These are phyloP conservation scores for Podospora pseudoanserina DNA, from an alignment of 495 filamentous ascomycete species.

Conservation along the genomic window DNA sequence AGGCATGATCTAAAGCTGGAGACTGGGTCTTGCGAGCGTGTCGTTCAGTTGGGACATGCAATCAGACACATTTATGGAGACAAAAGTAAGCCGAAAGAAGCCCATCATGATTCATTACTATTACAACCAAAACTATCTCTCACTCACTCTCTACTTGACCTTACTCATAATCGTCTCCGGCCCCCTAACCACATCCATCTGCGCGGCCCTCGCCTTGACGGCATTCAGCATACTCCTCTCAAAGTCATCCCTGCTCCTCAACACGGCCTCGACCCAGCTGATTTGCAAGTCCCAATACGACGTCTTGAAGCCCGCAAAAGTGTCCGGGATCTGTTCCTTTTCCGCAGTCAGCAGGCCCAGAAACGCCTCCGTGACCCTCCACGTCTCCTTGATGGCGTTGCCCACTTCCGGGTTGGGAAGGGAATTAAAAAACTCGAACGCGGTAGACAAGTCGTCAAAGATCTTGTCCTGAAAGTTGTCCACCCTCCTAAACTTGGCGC, in stretches of 20 bases:
- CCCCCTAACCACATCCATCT: constrained; percentile 72
- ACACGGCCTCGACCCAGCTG: constrained; percentile 91
- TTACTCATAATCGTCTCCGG: constrained; percentile 87
- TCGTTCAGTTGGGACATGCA: no score
- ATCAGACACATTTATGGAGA: no score
- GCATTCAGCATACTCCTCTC: constrained; percentile 82
- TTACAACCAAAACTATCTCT: constrained; percentile 8
- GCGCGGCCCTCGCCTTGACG: constrained; percentile 81
- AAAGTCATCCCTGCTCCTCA: constrained; percentile 87
- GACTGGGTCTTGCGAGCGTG: no score
- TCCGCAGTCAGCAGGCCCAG: constrained; percentile 68
- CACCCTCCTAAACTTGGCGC: constrained; percentile 77
- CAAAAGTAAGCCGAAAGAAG: no score
- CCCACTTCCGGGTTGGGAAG: constrained; percentile 47
- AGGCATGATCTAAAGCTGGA: no score
- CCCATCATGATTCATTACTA: constrained; percentile 9
- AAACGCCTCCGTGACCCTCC: constrained; percentile 82
- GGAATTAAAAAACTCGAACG: constrained; percentile 71
- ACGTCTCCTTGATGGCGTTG: constrained; percentile 74
- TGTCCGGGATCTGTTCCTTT: constrained; percentile 66
- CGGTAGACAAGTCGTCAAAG: constrained; percentile 80
- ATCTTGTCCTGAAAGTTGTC: constrained; percentile 87
- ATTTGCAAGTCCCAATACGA: constrained; percentile 94
- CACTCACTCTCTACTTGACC: constrained; percentile 74
- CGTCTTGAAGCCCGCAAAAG: constrained; percentile 78